These are phyloP conservation scores for Ophiostoma perfectum DNA, from an alignment of 2,329 filamentous ascomycete genomes.

Conservation along the genomic window DNA sequence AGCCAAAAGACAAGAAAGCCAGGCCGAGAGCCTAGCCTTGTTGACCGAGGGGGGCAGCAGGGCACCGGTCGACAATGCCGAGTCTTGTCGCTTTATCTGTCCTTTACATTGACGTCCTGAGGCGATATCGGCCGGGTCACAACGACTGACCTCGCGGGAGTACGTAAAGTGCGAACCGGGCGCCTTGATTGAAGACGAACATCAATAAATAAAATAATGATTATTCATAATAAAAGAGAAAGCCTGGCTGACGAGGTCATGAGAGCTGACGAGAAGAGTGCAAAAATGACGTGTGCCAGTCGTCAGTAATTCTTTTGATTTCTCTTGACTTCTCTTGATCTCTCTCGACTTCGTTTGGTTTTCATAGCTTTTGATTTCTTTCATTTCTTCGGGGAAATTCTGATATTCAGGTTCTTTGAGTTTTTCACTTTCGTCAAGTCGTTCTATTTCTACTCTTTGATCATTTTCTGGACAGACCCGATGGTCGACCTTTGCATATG, in stretches of 20 bases:
- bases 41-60: background rate
- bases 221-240: background rate
- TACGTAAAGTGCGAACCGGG: background rate
- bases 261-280: background rate
- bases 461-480: background rate
- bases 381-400: background rate
- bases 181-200: background rate
- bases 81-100: background rate
- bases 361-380: background rate
- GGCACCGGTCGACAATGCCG: background rate
- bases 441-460: background rate
- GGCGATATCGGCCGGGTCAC: background rate
- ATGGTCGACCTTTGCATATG: background rate
- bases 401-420: background rate
- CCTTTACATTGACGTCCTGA: background rate
- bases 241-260: background rate
- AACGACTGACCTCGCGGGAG: background rate
- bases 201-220: background rate
- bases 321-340: background rate
- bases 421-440: background rate
- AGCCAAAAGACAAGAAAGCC: background rate
- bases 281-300: background rate
- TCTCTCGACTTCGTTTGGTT: background rate
- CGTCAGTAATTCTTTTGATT: background rate
- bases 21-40: background rate